phyloP scores from a whole-genome alignment of 2,329 filamentous ascomycete species.

The Clarireedia hainanense region DNA sequence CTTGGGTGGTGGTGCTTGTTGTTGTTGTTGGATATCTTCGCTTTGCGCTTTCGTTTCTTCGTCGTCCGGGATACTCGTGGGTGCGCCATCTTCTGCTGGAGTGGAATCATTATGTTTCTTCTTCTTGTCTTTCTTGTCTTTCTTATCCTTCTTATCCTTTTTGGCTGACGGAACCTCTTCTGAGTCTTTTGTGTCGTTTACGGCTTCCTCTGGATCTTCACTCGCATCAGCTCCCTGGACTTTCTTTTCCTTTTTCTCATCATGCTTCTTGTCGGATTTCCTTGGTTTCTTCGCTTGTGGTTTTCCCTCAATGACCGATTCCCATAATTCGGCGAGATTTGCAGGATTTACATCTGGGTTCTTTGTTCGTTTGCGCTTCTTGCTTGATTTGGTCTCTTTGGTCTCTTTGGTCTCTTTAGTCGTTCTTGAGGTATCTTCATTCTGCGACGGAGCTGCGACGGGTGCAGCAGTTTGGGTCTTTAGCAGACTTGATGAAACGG shows the following conservation, averaged over 20 bases:
- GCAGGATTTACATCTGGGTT: constrained; percentile 51
- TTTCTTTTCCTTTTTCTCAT: constrained; percentile 23
- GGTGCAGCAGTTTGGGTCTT: constrained; percentile 50
- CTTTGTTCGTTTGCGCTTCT: constrained; percentile 48
- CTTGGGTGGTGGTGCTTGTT: constrained; percentile 31
- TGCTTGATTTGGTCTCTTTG: constrained; percentile 29
- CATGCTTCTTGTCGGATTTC: constrained; percentile 10
- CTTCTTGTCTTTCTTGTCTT: constrained; percentile 26
- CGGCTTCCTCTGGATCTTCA: constrained; percentile 16
- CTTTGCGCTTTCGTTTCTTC: background rate
- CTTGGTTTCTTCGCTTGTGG: constrained; percentile 26
- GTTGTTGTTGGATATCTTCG: constrained; percentile 13
- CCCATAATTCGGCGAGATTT: constrained; percentile 74
- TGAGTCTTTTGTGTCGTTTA: constrained; percentile 6
- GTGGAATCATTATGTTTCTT: constrained; percentile 11
- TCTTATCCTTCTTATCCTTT: constrained; percentile 29
- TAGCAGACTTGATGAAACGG: constrained; percentile 62
- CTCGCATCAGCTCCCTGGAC: constrained; percentile 22
- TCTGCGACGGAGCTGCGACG: background rate
- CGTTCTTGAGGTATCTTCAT: constrained; percentile 16
- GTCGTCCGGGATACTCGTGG: background rate
- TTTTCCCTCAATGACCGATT: constrained; percentile 66
- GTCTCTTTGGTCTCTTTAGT: constrained; percentile 20
- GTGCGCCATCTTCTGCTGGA: background rate
- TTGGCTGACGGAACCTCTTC: constrained; percentile 9